A percentile compares a stretch with the other conserved stretches of the same genome.
Evolutionary conservation across 306 rosid species (phyloP).

Genomic region (Vachellia collinsii): DNA sequence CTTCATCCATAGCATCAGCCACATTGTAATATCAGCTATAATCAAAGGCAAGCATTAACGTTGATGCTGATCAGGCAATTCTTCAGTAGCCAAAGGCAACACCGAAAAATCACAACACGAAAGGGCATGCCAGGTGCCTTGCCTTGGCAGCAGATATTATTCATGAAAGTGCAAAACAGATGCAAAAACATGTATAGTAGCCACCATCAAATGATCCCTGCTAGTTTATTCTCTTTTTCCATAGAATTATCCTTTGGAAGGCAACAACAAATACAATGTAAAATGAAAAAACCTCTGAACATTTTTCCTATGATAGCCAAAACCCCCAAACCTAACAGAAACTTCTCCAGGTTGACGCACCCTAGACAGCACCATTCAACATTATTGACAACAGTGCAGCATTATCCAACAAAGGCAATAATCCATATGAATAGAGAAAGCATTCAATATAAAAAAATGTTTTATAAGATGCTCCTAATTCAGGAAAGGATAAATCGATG

Average conservation of each 20-base stretch:
- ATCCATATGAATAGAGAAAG: slow-evolving; percentile 8
- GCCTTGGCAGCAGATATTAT: not conserved
- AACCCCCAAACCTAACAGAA: not conserved
- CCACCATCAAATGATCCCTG: slow-evolving; percentile 3
- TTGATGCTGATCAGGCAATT: slow-evolving; percentile 6
- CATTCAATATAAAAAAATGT: slow-evolving; percentile 7
- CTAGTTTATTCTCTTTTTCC: not conserved
- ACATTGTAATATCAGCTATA: slow-evolving; percentile 26
- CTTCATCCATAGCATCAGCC: slow-evolving; percentile 18
- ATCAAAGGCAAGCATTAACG: slow-evolving; percentile 2
- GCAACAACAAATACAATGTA: not conserved
- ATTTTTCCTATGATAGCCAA: not conserved
- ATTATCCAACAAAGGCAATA: not conserved
- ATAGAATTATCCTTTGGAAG: not conserved
- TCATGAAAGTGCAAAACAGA: not conserved
- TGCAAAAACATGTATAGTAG: slow-evolving; percentile 9
- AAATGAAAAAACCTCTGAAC: not conserved
- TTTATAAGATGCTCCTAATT: not conserved
- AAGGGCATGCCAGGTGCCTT: not conserved
- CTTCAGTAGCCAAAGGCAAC: not conserved
- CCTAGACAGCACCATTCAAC: not conserved
- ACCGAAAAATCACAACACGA: not conserved
- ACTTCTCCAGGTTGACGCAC: not conserved
- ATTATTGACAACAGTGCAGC: slow-evolving; percentile 1
- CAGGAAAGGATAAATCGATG: not conserved